These are phyloP conservation scores for Actinomucor elegans DNA, from an alignment of 371 early-diverging fungal species.

Conservation along the genomic window DNA sequence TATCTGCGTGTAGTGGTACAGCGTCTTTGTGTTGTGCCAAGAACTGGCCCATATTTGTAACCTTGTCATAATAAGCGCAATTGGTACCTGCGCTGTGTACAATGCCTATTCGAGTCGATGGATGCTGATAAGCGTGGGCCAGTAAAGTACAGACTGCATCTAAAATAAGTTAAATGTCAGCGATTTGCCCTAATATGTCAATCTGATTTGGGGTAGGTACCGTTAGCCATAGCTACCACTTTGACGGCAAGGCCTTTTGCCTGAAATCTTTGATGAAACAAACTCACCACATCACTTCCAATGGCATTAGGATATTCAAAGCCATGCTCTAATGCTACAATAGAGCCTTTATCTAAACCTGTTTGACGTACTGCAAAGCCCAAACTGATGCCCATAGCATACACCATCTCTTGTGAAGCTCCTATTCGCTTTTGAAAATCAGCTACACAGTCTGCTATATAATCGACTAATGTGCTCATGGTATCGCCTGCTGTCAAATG, in stretches of 20 bases:
- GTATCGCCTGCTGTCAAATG: constrained; percentile 68
- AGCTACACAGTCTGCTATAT: constrained; percentile 46
- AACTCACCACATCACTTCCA: constrained; percentile 40
- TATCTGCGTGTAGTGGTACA: constrained; percentile 41
- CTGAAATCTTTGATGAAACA: constrained; percentile 37
- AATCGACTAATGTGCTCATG: constrained; percentile 35
- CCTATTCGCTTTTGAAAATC: constrained; percentile 45
- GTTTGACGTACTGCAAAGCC: constrained; percentile 50
- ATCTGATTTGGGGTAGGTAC: too few relatives aligned
- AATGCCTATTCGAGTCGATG: constrained; percentile 84
- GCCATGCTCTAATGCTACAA: constrained; percentile 47
- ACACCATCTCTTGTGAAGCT: constrained; percentile 6
- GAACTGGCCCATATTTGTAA: constrained; percentile 32
- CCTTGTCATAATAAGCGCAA: constrained; percentile 77
- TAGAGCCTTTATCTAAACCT: constrained; percentile 38
- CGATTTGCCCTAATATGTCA: too few relatives aligned
- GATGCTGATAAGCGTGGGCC: constrained; percentile 84
- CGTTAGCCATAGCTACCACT: constrained; percentile 51
- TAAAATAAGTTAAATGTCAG: constrained; percentile 10
- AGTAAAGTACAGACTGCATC: constrained; percentile 93
- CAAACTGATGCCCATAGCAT: constrained; percentile 44
- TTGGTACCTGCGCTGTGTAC: constrained; percentile 96
- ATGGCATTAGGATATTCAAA: constrained; percentile 46
- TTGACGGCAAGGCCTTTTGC: constrained; percentile 41
- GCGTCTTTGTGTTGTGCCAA: constrained; percentile 7